Evolutionary conservation across 176 grass and related monocot genomes (phyloP), one percentile per base, ranked within the genome.

Genomic region (Guadua angustifolia): DNA sequence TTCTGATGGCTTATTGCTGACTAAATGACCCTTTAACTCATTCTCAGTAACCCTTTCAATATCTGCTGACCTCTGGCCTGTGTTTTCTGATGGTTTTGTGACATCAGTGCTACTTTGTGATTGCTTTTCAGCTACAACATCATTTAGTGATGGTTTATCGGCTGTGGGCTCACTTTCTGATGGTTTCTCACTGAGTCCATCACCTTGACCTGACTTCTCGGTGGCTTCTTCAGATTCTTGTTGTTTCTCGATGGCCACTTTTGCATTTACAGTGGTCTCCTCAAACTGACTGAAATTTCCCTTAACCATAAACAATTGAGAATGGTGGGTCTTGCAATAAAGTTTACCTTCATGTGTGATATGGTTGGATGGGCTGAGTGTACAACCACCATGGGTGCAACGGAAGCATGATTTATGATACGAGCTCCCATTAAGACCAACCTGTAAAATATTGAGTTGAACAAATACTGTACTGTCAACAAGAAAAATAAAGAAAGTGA

Each of bases 381-480:
- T 88, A 66, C 97, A 99, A 40, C 97, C 93, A 63, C 97, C 97
- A 73, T 94, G 91, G 81, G 75, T 90, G 75, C 97, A 99, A 64
- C 92, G 94, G 53, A 99, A 99, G 84, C 97, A 96, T 64, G 91
- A 87, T 84, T 94, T 94, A 73, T 99, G 97, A 88, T 99, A 99
- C 12, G 93, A 73, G 36, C 46, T 83, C 71, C 91, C 97, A 72
- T 99, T 79, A 57, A 99, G 87, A 59, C 85, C 71, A 64, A 99
- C 94, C 97, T 99, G 79, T 3, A 55, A 64, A 74, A 66, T 45
- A 67, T 45, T 45, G 21, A 43, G 67, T 38, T 55, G 11, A 45
- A 66, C 3, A 15, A 45, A 77, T 7, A 13, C 33, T 24, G 36
- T 74, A 19, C 1, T 45, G 13, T 81, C 2, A 58, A 73, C 1